Conservation (phyloP, 257 asterid species). For the Petunia secreta region DNA sequence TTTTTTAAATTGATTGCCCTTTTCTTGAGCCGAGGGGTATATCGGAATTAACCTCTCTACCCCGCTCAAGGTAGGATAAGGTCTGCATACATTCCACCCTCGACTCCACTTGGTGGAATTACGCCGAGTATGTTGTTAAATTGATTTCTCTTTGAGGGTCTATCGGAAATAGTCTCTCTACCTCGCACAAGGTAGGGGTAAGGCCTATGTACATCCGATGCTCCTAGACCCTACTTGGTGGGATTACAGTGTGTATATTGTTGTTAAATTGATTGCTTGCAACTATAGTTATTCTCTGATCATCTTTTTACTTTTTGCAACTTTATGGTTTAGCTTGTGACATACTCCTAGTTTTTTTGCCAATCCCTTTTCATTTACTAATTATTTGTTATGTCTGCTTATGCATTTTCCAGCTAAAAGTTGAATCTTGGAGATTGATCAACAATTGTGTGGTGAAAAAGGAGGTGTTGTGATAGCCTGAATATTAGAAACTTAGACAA, state of each 20-base stretch:
- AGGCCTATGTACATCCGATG: too few relatives aligned
- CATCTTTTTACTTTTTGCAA: constrained; percentile 15
- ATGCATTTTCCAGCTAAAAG: constrained; percentile 43
- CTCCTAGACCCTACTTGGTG: too few relatives aligned
- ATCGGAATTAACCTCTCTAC: too few relatives aligned
- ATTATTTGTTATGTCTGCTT: constrained; percentile 5
- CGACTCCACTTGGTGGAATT: too few relatives aligned
- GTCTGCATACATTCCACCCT: too few relatives aligned
- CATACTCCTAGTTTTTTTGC: background rate
- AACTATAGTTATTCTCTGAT: constrained; percentile 42
- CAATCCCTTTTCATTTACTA: constrained; percentile 22
- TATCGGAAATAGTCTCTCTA: too few relatives aligned
- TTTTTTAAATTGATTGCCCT: background rate
- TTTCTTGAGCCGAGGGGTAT: too few relatives aligned
- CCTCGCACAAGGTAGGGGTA: too few relatives aligned
- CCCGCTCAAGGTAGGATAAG: too few relatives aligned
- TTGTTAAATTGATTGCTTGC: constrained; percentile 38
- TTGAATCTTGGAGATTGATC: constrained; percentile 48
- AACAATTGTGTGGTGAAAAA: constrained; percentile 38
- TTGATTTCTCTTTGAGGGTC: too few relatives aligned
- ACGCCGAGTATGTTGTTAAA: too few relatives aligned
- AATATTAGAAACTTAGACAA: constrained; percentile 31
- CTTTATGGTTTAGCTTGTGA: constrained; percentile 31
- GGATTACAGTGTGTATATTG: background rate
- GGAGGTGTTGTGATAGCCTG: constrained; percentile 44